Evolutionary conservation across 129 eudicot genomes (phyloP).

Genomic region (Chrysanthemum makinoi): DNA sequence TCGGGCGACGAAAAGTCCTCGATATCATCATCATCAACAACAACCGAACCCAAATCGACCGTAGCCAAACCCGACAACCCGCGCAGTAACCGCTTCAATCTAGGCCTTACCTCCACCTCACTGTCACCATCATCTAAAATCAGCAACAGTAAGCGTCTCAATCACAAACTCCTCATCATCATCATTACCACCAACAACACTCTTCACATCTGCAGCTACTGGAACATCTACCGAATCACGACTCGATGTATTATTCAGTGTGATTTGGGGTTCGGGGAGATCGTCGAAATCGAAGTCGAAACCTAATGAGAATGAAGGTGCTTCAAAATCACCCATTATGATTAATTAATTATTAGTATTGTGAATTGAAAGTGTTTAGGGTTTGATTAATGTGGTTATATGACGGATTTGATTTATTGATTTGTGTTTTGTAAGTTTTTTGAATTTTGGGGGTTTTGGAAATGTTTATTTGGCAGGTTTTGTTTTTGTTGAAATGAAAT

Average conservation of each 20-base stretch:
- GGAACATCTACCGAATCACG: neutral
- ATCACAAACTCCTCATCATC: constrained; percentile 45
- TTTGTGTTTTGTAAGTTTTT: no score
- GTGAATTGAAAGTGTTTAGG: neutral
- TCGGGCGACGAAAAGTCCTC: constrained; percentile 72
- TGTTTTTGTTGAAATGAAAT: no score
- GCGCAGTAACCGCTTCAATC: constrained; percentile 32
- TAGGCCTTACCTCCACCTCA: constrained; percentile 23
- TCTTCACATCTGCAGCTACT: neutral
- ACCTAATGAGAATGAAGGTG: constrained; percentile 88
- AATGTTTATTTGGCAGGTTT: no score
- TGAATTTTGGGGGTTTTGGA: no score
- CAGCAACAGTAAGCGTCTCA: constrained; percentile 29
- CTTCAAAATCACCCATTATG: constrained; percentile 54
- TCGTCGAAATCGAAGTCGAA: constrained; percentile 51
- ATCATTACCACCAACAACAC: neutral
- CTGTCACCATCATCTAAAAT: constrained; percentile 25
- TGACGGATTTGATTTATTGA: no score
- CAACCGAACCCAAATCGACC: neutral
- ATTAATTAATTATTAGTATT: neutral
- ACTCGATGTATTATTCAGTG: constrained; percentile 7
- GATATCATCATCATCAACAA: constrained; percentile 65
- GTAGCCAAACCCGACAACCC: no score
- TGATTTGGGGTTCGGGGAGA: constrained; percentile 39
- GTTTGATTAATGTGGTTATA: no score